Conservation (phyloP, 176 grass and related monocot species). For the Rhynchospora pubera region DNA sequence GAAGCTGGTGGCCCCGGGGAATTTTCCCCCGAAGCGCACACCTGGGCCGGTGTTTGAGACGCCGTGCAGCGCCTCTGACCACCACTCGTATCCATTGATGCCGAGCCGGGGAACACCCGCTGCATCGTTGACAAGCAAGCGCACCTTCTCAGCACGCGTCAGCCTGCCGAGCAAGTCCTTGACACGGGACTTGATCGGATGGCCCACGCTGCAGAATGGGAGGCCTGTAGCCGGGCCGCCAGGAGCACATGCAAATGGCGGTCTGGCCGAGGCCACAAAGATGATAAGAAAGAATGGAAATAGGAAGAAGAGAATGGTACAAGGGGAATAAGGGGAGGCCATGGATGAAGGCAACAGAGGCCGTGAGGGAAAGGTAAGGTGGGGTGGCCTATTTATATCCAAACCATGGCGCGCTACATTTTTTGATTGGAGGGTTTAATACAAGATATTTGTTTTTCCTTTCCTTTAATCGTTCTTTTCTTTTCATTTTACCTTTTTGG, state of each 20-base stretch:
- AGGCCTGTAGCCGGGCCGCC: conserved; percentile 31
- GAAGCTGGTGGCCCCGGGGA: conserved; percentile 81
- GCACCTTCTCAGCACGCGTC: conserved; percentile 63
- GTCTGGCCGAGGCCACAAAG: background rate
- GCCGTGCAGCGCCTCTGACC: conserved; percentile 93
- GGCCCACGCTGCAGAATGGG: conserved; percentile 38
- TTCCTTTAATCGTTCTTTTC: background rate
- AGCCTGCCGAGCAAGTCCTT: conserved; percentile 51
- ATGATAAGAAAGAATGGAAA: background rate
- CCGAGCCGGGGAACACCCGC: conserved; percentile 59
- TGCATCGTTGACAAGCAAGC: conserved; percentile 70
- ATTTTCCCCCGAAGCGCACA: conserved; percentile 54
- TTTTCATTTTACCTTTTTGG: background rate
- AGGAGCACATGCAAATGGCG: conserved; percentile 52
- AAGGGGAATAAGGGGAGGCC: conserved; percentile 3
- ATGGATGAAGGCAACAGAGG: background rate
- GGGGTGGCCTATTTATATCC: conserved; percentile 3
- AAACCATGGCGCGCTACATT: conserved; percentile 12
- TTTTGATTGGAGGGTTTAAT: conserved; percentile 13
- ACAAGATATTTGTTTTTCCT: background rate
- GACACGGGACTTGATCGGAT: conserved; percentile 25
- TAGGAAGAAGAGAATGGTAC: conserved; percentile 14
- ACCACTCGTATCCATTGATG: conserved; percentile 67
- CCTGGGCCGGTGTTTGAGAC: conserved; percentile 50
- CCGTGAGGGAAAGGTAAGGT: background rate